Percentiles rank a stretch among this genome's conserved stretches.
Conservation (phyloP, 495 filamentous ascomycete species). For the Aspergillus ostianus region DNA sequence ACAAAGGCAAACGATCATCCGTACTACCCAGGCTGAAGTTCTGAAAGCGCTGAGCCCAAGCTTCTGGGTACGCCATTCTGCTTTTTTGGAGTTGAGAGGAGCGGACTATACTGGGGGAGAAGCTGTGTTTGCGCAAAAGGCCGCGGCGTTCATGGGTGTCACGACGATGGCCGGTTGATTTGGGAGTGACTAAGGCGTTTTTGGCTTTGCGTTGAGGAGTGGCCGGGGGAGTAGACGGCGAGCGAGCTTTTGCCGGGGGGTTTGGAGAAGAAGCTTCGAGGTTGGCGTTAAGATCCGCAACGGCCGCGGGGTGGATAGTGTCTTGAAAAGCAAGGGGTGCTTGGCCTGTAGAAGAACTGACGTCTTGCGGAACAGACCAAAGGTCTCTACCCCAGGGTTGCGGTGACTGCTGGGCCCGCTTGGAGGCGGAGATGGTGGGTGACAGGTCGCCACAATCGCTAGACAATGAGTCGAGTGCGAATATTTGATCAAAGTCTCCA, state of each 20-base stretch:
- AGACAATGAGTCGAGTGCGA: constrained; percentile 42
- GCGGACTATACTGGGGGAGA: constrained; percentile 42
- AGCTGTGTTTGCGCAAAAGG: constrained; percentile 43
- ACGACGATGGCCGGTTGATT: constrained; percentile 42
- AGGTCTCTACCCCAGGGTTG: constrained; percentile 40
- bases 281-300: constrained; percentile 35
- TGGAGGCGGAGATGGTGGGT: constrained; percentile 36
- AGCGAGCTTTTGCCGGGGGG: constrained; percentile 18
- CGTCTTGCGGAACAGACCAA: constrained; percentile 40
- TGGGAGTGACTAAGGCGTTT: constrained; percentile 40
- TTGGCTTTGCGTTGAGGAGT: constrained; percentile 42
- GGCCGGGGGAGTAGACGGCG: constrained; percentile 45
- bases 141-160: constrained; percentile 41
- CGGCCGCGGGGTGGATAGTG: constrained; percentile 39
- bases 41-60: constrained; percentile 42
- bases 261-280: constrained; percentile 33
- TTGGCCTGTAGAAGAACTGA: constrained; percentile 28
- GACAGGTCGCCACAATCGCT: constrained; percentile 49
- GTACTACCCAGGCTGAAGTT: constrained; percentile 37
- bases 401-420: constrained; percentile 35
- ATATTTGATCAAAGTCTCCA: constrained; percentile 44
- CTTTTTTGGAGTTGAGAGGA: constrained; percentile 37
- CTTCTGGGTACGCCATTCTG: constrained; percentile 47
- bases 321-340: constrained; percentile 37
- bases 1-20: constrained; percentile 43